Conservation (phyloP, 2,329 filamentous ascomycete genomes). For the Grosmannia huntii region DNA sequence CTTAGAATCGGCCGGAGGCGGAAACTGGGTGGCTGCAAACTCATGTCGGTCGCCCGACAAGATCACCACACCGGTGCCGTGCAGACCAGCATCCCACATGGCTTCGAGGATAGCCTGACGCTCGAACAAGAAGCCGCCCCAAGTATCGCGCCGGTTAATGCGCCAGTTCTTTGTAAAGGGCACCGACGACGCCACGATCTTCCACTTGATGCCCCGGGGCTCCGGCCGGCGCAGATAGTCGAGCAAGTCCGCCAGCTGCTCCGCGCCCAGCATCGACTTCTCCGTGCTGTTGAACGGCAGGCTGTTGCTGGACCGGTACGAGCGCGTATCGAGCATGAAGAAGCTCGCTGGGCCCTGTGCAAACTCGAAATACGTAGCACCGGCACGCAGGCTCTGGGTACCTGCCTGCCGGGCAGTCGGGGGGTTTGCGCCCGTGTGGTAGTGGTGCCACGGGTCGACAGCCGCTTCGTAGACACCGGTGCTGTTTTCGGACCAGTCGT, state of each 20-base stretch:
- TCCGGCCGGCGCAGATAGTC: constrained; percentile 62
- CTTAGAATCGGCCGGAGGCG: constrained; percentile 39
- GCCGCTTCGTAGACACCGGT: constrained; percentile 71
- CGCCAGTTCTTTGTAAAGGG: constrained; percentile 98
- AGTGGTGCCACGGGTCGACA: constrained; percentile 73
- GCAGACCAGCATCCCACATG: constrained; percentile 74
- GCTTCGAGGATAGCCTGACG: constrained; percentile 68
- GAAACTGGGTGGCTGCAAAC: constrained; percentile 79
- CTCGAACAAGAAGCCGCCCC: constrained; percentile 83
- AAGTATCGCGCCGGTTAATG: constrained; percentile 77
- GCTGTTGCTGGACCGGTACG: constrained; percentile 61
- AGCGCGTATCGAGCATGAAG: constrained; percentile 87
- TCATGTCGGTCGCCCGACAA: constrained; percentile 93
- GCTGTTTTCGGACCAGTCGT: constrained; percentile 79
- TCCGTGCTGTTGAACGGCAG: constrained; percentile 45
- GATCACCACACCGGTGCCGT: constrained; percentile 66
- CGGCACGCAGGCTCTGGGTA: constrained; percentile 20
- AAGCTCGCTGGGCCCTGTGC: constrained; percentile 82
- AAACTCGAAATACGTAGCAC: constrained; percentile 77
- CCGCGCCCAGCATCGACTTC: constrained; percentile 78
- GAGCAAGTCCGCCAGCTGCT: constrained; percentile 70
- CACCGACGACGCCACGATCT: constrained; percentile 79
- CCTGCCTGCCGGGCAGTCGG: constrained; percentile 46
- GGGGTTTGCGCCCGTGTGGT: constrained; percentile 77
- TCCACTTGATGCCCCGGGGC: constrained; percentile 74